Evolutionary conservation across 768 basidiomycete species (phyloP), one percentile per base, ranked within the genome.

Genomic region (Psilocybe cyanescens): DNA sequence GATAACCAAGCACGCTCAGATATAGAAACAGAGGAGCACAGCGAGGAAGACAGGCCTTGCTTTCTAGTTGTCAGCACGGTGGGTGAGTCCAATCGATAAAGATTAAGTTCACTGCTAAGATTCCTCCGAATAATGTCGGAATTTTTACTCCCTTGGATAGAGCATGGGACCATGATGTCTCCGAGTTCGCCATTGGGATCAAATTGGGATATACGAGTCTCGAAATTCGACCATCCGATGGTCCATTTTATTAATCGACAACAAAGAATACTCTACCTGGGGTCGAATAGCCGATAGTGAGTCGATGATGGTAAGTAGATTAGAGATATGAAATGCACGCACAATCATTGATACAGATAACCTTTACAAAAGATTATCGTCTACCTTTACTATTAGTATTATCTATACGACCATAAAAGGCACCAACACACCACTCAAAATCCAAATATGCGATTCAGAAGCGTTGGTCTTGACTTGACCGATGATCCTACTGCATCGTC

Each of bases 401-500:
- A n/a, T 7, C 14, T 44, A 44, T 39, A 39, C 14, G 37, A n/a
- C 41, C 41, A 11, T 35, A 6, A 19, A 33, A 47, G 11, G 24
- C 19, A n/a, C 16, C n/a, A 6, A 30, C 4, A 49, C 24, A 33
- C n/a, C 29, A 28, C 57, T 67, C 62, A 71, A 58, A 71, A 68
- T 19, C 70, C 70, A 60, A 71, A 71, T 14, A 71, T 63, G 5
- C 64, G 57, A 54, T 69, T 69, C 52, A 71, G 51, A 60, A 68
- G 66, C 17, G 64, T 65, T 7, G 68, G 64, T 50, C 64, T 53
- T 3, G 65, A 59, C 50, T 65, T 70, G 7, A 71, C 69, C 7
- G 66, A 61, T 45, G 66, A 49, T 17, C 70, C 70, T 6, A 68
- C 59, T 6, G 54, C 61, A 57, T 78, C 79, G 54, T 76, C 78